A percentile compares a stretch with the other conserved stretches of the same genome.
These are phyloP conservation scores for Ceratobasidium sp. DNA, from an alignment of 1,284 basidiomycete species.

Conservation along the genomic window DNA sequence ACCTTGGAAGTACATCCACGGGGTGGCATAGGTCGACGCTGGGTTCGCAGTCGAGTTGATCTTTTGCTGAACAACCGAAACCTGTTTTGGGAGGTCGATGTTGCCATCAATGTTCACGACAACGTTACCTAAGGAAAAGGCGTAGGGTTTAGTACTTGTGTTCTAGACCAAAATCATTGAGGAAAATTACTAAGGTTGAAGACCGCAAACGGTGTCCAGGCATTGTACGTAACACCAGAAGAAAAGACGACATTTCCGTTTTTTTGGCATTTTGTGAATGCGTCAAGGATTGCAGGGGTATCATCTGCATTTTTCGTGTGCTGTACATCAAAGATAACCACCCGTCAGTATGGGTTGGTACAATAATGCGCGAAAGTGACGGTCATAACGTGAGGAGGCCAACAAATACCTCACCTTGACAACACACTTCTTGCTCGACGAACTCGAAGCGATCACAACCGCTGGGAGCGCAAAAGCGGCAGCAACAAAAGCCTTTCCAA, in stretches of 20 bases:
- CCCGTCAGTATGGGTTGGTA: background rate
- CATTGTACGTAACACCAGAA: conserved; percentile 57
- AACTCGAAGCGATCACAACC: conserved; percentile 10
- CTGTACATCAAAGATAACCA: conserved; percentile 13
- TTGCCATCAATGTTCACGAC: conserved; percentile 61
- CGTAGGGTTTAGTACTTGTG: background rate
- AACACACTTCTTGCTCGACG: conserved; percentile 30
- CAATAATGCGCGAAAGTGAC: background rate
- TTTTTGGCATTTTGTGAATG: conserved; percentile 56
- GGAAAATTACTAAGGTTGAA: conserved; percentile 53
- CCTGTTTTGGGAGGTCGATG: conserved; percentile 59
- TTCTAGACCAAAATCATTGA: background rate
- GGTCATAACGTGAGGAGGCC: too few relatives aligned
- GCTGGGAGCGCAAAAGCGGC: conserved; percentile 35
- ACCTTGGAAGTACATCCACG: conserved; percentile 60
- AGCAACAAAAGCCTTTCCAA: conserved; percentile 32
- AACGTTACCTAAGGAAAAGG: conserved; percentile 55
- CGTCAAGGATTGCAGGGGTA: conserved; percentile 55
- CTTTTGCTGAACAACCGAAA: conserved; percentile 55
- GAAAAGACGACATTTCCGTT: conserved; percentile 58
- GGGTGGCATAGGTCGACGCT: conserved; percentile 58
- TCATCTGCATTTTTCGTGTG: conserved; percentile 54
- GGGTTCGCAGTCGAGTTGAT: conserved; percentile 44
- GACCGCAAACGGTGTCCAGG: conserved; percentile 55
- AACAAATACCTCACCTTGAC: conserved; percentile 13